A percentile compares a stretch with the other conserved stretches of the same genome.
These are phyloP conservation scores for Penicillium capsulatum DNA, from an alignment of 2,329 filamentous ascomycete species.

Conservation along the genomic window DNA sequence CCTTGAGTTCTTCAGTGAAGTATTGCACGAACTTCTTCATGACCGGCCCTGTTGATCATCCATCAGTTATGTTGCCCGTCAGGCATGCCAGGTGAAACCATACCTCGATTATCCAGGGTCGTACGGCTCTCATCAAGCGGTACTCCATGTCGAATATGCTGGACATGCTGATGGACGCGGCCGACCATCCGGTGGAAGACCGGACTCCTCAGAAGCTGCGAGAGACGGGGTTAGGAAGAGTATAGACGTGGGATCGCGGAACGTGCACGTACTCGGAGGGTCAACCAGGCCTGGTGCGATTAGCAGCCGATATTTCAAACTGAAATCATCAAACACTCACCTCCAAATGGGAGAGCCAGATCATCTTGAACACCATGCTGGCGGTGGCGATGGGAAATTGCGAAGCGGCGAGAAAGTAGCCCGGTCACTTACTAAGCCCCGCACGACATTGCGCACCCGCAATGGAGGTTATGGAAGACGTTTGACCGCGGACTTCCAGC, in stretches of 20 bases:
- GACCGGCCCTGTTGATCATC: slow-evolving; percentile 19
- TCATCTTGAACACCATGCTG: slow-evolving; percentile 27
- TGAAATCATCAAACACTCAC: slow-evolving; percentile 24
- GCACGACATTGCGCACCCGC: slow-evolving; percentile 1
- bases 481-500: too few relatives aligned
- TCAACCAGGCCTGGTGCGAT: slow-evolving; percentile 35
- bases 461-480: too few relatives aligned
- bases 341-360: slow-evolving; percentile 33
- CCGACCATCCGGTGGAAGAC: slow-evolving; percentile 44
- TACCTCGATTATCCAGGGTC: slow-evolving; percentile 37
- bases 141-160: slow-evolving; percentile 40
- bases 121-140: slow-evolving; percentile 44
- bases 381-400: not conserved
- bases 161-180: slow-evolving; percentile 40
- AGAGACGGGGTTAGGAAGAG: slow-evolving; percentile 7
- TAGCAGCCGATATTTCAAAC: not conserved
- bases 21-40: slow-evolving; percentile 34
- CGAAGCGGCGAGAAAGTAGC: not conserved
- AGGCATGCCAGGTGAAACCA: not conserved
- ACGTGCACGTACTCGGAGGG: slow-evolving; percentile 31
- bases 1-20: slow-evolving; percentile 43
- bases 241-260: not conserved
- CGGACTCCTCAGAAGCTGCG: slow-evolving; percentile 42
- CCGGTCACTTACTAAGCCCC: slow-evolving; percentile 13
- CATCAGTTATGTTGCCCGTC: slow-evolving; percentile 3